These are phyloP conservation scores for Eucalyptus albens DNA, from an alignment of 345 rosid genomes.

Conservation along the genomic window DNA sequence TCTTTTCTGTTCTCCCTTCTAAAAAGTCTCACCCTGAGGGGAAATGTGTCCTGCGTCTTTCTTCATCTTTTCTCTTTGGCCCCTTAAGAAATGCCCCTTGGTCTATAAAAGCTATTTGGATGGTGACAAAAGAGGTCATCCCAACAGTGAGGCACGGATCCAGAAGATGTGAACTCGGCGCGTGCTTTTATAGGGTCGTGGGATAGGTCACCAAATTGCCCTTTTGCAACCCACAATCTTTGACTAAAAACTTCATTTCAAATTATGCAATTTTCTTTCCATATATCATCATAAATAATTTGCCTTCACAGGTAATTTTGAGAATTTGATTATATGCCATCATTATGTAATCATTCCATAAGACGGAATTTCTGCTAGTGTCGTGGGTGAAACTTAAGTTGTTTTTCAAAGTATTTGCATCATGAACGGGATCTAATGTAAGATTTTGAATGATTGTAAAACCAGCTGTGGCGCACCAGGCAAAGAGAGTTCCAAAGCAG, in stretches of 20 bases:
- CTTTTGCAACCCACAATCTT: background rate
- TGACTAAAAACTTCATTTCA: background rate
- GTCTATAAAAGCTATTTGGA: constrained; percentile 1
- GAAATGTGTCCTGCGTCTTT: background rate
- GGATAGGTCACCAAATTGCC: background rate
- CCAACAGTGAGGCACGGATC: background rate
- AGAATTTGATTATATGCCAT: background rate
- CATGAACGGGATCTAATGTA: background rate
- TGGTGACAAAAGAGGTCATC: constrained; percentile 3
- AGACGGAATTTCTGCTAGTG: background rate
- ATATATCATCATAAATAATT: background rate
- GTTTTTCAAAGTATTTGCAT: background rate
- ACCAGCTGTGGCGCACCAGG: background rate
- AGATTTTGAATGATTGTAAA: background rate
- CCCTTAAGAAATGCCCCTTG: background rate
- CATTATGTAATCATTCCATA: background rate
- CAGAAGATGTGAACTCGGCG: background rate
- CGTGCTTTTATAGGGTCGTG: background rate
- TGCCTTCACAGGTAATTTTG: accelerated
- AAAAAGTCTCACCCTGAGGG: constrained; percentile 4
- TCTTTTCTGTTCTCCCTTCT: background rate
- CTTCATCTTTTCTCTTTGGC: background rate
- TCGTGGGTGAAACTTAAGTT: background rate
- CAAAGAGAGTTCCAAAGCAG: background rate
- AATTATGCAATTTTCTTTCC: background rate